Evolutionary conservation across 495 filamentous ascomycete species (phyloP), one percentile per base, ranked within the genome.

Genomic region (Saxophila tyrrhenica): DNA sequence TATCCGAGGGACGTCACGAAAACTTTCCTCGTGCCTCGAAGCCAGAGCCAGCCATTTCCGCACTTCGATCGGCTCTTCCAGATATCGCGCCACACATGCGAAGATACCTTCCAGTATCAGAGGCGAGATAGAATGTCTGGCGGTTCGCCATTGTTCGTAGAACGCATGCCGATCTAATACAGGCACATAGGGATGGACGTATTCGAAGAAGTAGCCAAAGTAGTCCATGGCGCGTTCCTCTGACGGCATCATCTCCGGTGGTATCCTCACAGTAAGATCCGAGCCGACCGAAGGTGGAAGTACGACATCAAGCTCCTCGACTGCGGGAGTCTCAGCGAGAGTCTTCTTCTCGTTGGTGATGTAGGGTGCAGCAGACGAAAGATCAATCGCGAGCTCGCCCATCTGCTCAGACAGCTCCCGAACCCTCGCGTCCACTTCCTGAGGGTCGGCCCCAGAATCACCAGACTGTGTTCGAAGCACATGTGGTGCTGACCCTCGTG

Each of bases 171-270:
- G 84, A 67, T 94, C 91, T 52, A 97, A 70, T 0, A 99, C 87
- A 0, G 92, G 92, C n/a, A 94, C 82, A 63, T 96, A 99, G 8
- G 94, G 91, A 60, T 99, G 92, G 32, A 96, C 87, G 59, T 95
- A 81, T 50, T 76, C 73, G 62, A 99, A 99, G 62, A 89, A 99
- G 41, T 95, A 85, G 39, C 92, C 83, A 68, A 99, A 95, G 65
- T 90, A 94, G 29, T 86, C 75, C 69, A 88, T 71, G 21, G 85
- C 84, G 50, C 85, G 87, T 46, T 86, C 82, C 25, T 95, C 89
- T 11, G 83, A 77, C 5, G 92, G 92, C 89, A 97, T 95, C 59
- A 97, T 77, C 59, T 92, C 89, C 11, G 87, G 86, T 3, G 91
- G 92, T 59, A 99, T 97, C 52, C 87, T 81, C 48, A 97, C 81